A percentile compares a stretch with the other conserved stretches of the same genome.
phyloP scores from a whole-genome alignment of 2,329 filamentous ascomycete genomes.

The Pseudogymnoascus sp. region DNA sequence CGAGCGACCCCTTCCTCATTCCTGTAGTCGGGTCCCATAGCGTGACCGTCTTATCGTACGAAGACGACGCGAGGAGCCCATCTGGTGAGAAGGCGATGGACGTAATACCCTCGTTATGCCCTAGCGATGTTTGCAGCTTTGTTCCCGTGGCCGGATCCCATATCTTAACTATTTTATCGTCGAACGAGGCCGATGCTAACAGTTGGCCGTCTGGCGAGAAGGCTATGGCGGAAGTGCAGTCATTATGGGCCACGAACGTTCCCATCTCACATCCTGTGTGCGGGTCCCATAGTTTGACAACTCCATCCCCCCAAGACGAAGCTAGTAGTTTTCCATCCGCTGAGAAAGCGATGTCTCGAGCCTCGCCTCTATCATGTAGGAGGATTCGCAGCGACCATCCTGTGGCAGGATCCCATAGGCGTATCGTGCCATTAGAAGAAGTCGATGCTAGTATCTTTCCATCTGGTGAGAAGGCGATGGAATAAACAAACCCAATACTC shows the following conservation, averaged over 20 bases:
- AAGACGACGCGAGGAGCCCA: constrained; percentile 4
- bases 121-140: not conserved
- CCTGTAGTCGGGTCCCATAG: constrained; percentile 13
- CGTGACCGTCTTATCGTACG: not conserved
- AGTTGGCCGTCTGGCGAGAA: constrained; percentile 11
- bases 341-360: constrained; percentile 12
- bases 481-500: not conserved
- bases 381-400: not conserved
- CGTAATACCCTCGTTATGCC: not conserved
- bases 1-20: not conserved
- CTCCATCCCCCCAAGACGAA: constrained; percentile 5
- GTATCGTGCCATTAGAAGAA: not conserved
- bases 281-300: constrained; percentile 9
- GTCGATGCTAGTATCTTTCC: not conserved
- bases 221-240: not conserved
- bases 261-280: not conserved
- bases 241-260: constrained; percentile 8
- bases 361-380: not conserved
- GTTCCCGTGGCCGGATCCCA: constrained; percentile 1
- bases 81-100: constrained; percentile 11
- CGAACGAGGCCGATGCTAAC: not conserved
- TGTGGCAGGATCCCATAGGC: not conserved
- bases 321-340: constrained; percentile 2
- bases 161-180: constrained; percentile 1
- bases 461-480: constrained; percentile 7